A percentile compares a stretch with the other conserved stretches of the same genome.
Conservation (phyloP, 2,329 filamentous ascomycete genomes). For the Exserohilum turcica region DNA sequence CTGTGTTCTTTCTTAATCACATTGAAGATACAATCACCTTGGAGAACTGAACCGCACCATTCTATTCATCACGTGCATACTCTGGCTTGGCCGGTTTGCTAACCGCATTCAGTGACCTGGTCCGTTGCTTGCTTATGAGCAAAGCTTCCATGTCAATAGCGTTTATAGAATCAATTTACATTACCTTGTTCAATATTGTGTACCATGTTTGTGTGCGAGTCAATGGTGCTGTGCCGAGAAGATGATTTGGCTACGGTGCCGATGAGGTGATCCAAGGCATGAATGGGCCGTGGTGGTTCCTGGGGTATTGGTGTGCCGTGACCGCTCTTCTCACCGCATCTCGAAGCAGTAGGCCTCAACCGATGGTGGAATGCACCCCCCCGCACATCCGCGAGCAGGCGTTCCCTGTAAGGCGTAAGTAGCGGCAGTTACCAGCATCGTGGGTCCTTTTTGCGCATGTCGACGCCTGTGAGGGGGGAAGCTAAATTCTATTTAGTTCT, state of each 20-base stretch:
- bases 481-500: too few relatives aligned
- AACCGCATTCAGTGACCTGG: conserved; percentile 8
- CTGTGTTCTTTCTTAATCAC: conserved; percentile 69
- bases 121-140: not conserved
- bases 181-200: not conserved
- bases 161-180: conserved; percentile 9
- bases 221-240: not conserved
- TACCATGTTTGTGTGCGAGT: not conserved
- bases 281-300: not conserved
- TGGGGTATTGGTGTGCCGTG: conserved; percentile 9
- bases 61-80: not conserved
- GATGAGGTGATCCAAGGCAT: not conserved
- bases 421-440: conserved; percentile 9
- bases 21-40: conserved; percentile 68
- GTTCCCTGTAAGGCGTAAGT: too few relatives aligned
- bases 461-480: not conserved
- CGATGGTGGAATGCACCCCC: not conserved
- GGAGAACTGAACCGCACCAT: conserved; percentile 62
- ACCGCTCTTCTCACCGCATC: conserved; percentile 23
- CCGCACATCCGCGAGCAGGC: conserved; percentile 4
- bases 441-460: conserved; percentile 6
- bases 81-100: conserved; percentile 9
- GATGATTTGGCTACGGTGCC: not conserved
- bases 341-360: conserved; percentile 5
- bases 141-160: not conserved